phyloP scores from a whole-genome alignment of 2,329 filamentous ascomycete species.

The Hysterium pulicare region DNA sequence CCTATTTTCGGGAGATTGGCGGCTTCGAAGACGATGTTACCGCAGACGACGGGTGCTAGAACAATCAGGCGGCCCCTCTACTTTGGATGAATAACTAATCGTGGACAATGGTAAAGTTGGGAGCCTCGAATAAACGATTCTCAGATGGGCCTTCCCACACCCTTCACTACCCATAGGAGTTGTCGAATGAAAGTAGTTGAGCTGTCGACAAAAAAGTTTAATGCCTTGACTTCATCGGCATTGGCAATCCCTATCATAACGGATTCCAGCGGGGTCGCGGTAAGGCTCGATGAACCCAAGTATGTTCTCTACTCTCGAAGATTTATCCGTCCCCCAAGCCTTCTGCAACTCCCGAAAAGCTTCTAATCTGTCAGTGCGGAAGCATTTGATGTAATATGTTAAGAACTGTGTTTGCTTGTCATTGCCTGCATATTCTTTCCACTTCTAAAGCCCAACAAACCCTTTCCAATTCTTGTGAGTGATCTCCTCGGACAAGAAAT shows the following conservation, averaged over 20 bases:
- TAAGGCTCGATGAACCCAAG: slow-evolving; percentile 12
- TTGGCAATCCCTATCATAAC: slow-evolving; percentile 6
- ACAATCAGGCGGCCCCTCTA: not conserved
- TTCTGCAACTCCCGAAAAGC: slow-evolving; percentile 8
- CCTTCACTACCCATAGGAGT: slow-evolving; percentile 8
- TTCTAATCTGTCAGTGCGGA: slow-evolving; percentile 7
- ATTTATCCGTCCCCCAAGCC: slow-evolving; percentile 6
- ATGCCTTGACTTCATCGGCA: slow-evolving; percentile 3
- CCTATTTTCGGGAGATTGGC: slow-evolving; percentile 32
- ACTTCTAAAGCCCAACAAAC: slow-evolving; percentile 4
- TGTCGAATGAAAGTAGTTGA: slow-evolving; percentile 5
- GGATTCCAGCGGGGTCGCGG: slow-evolving; percentile 9
- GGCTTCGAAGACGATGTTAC: slow-evolving; percentile 40
- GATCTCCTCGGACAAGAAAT: slow-evolving; percentile 5
- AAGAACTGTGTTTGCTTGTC: slow-evolving; percentile 5
- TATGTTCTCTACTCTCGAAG: slow-evolving; percentile 9
- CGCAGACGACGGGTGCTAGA: slow-evolving; percentile 44
- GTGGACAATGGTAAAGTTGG: slow-evolving; percentile 20
- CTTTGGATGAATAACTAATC: slow-evolving; percentile 7
- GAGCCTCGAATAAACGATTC: slow-evolving; percentile 17
- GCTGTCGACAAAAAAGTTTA: slow-evolving; percentile 6
- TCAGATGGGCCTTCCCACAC: slow-evolving; percentile 22
- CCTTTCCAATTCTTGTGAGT: slow-evolving; percentile 4
- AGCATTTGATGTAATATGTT: slow-evolving; percentile 8
- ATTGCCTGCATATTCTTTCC: slow-evolving; percentile 7